A percentile compares a stretch with the other conserved stretches of the same genome.
phyloP scores from a whole-genome alignment of 1,139 yeast species.

The Wickerhamomyces sp. region DNA sequence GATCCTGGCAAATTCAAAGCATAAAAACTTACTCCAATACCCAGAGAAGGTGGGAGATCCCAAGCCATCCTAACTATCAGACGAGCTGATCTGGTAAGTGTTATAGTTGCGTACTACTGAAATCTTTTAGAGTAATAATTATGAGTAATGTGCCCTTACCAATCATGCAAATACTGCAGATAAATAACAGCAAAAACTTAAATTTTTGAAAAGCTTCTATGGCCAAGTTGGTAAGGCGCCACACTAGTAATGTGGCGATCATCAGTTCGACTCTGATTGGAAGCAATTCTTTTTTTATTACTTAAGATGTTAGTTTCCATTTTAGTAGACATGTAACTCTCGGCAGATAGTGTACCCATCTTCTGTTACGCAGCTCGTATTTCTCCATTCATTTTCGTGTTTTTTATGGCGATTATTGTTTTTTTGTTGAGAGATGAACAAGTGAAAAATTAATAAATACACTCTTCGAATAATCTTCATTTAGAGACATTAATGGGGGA shows the following conservation, averaged over 20 bases:
- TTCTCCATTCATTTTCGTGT: too few species aligned
- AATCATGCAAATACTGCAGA: too few species aligned
- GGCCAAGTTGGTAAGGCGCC: constrained; percentile 91
- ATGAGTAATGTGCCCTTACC: neutral
- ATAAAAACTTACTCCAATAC: constrained; percentile 14
- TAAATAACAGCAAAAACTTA: neutral
- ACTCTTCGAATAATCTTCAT: too few species aligned
- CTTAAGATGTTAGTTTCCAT: neutral
- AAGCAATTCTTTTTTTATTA: constrained; percentile 43
- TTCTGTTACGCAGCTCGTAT: too few species aligned
- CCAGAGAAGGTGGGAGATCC: constrained; percentile 14
- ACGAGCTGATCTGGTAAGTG: neutral
- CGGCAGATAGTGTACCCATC: too few species aligned
- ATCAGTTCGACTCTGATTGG: constrained; percentile 83
- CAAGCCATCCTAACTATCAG: constrained; percentile 6
- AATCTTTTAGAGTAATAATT: too few species aligned
- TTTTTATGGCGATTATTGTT: too few species aligned
- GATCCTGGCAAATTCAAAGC: neutral
- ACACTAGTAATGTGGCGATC: constrained; percentile 83
- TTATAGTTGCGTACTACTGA: too few species aligned
- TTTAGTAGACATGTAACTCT: too few species aligned
- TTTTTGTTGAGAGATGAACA: too few species aligned
- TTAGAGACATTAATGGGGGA: too few species aligned
- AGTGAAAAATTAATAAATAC: too few species aligned
- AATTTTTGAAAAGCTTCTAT: constrained; percentile 36